phyloP scores from a whole-genome alignment of 495 filamentous ascomycete species.

The Aspergillus nanangensis region DNA sequence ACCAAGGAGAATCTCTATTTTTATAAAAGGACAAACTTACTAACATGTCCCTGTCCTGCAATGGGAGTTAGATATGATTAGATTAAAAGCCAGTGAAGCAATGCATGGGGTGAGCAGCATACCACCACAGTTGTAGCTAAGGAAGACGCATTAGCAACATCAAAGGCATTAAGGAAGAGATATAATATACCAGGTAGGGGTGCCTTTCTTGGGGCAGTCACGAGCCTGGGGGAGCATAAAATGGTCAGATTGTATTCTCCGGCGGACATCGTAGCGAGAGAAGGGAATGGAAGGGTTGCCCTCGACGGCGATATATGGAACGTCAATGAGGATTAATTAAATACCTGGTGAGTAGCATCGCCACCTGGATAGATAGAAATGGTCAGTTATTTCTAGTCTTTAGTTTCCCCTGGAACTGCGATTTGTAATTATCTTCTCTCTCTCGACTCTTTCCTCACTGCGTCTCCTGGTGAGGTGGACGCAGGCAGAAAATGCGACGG shows the following conservation, averaged over 20 bases:
- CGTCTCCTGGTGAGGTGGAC: too few species aligned
- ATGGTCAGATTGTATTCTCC: constrained; percentile 16
- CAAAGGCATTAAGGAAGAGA: not conserved
- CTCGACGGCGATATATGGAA: constrained; percentile 5
- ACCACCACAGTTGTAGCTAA: constrained; percentile 78
- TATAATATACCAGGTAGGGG: constrained; percentile 72
- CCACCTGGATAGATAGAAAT: constrained; percentile 50
- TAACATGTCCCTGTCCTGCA: constrained; percentile 80
- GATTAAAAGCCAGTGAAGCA: constrained; percentile 4
- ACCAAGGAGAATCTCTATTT: not conserved
- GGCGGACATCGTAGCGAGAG: too few species aligned
- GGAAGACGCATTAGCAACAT: constrained; percentile 13
- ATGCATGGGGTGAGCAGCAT: constrained; percentile 25
- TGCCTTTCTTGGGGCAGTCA: constrained; percentile 92
- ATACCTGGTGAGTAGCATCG: constrained; percentile 68
- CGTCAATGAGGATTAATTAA: constrained; percentile 4
- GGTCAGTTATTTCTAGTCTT: constrained; percentile 17
- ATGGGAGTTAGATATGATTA: not conserved
- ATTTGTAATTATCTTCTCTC: too few species aligned
- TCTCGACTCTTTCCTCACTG: not conserved
- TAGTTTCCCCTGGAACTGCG: not conserved
- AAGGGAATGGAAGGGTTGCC: too few species aligned
- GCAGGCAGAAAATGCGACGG: too few species aligned
- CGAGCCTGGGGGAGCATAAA: constrained; percentile 71
- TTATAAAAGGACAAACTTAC: constrained; percentile 43